Base-by-base conservation (phyloP, 108 stramenopile genomes). In the Stephanodiscus triporus region DNA sequence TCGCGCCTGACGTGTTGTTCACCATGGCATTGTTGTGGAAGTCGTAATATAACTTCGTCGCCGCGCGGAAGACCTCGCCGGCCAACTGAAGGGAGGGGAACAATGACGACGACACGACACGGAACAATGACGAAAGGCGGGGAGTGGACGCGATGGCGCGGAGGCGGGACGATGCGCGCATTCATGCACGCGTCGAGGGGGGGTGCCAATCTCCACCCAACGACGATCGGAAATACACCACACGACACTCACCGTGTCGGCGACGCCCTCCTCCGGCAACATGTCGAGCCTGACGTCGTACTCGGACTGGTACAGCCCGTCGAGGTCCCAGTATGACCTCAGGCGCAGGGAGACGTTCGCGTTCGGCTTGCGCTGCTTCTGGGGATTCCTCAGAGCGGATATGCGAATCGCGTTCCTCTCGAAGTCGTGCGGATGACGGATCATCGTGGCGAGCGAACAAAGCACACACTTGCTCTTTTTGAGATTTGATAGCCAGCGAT, bases 11-110 rank as follows among this genome's bases (percentile, higher is more conserved):
- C 20, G 68, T 68, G 49, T 68, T 68, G 23, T 68, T 68, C 16
- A 68, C 68, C 68, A 68, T 68, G 23, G 29, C 68, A n/a, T 68
- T 68, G 54, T 68, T 68, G 29, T 20, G 49, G 32, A 54, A 68
- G 29, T 68, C 68, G 32, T 68, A 68, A 20, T 68, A 68, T 9
- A 68, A 11, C 22, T 68, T 68, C n/a, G 68, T 68, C 14, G 51
- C 68, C 2, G 68, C 68, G n/a, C 68, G 68, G 32, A 68, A 68
- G 17, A 68, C 54, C 26, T 68, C 68, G 19, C 68, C n/a, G 16
- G 48, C 48, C 2, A 49, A 2, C 48, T 49, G 19, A 2, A 6
- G 2, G 48, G 32, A 2, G 5, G 2, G 32, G 2, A 4, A 5
- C 32, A 7, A 49, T 19, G 48, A 2, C 19, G 48, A 49, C 2